Conservation (phyloP, 2,329 filamentous ascomycete species). For the Talaromyces sp. region DNA sequence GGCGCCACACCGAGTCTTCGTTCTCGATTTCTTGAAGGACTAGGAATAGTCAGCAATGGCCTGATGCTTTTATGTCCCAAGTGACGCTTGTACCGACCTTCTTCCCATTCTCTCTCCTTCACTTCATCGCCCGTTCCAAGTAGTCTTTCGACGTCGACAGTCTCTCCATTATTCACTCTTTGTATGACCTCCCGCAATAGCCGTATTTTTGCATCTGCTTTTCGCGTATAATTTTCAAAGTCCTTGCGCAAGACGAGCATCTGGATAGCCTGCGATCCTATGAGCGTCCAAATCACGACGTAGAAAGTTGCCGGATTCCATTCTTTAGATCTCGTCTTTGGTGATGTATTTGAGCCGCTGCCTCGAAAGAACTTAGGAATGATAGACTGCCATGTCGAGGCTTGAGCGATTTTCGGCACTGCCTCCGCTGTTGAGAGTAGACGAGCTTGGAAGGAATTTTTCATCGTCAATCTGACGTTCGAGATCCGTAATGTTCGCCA, state of each 20-base stretch:
- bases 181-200: constrained; percentile 64
- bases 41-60: constrained; percentile 17
- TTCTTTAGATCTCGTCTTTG: constrained; percentile 57
- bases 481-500: neutral
- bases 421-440: constrained; percentile 24
- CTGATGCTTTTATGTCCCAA: neutral
- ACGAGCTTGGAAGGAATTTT: constrained; percentile 21
- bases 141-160: constrained; percentile 78
- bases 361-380: constrained; percentile 58
- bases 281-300: constrained; percentile 76
- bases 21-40: constrained; percentile 40
- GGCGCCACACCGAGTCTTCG: constrained; percentile 39
- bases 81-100: constrained; percentile 53
- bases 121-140: constrained; percentile 73
- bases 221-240: constrained; percentile 66
- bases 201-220: constrained; percentile 74
- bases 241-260: constrained; percentile 79
- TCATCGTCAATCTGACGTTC: neutral
- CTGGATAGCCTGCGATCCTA: constrained; percentile 94
- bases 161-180: constrained; percentile 46
- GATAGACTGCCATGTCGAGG: constrained; percentile 66
- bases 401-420: constrained; percentile 52
- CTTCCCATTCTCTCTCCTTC: constrained; percentile 82
- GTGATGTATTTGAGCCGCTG: constrained; percentile 43
- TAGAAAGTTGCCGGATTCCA: constrained; percentile 83